Percentiles rank a stretch among this genome's conserved stretches.
These are phyloP conservation scores for Elsinoe australis DNA, from an alignment of 2,329 filamentous ascomycete species.

Conservation along the genomic window DNA sequence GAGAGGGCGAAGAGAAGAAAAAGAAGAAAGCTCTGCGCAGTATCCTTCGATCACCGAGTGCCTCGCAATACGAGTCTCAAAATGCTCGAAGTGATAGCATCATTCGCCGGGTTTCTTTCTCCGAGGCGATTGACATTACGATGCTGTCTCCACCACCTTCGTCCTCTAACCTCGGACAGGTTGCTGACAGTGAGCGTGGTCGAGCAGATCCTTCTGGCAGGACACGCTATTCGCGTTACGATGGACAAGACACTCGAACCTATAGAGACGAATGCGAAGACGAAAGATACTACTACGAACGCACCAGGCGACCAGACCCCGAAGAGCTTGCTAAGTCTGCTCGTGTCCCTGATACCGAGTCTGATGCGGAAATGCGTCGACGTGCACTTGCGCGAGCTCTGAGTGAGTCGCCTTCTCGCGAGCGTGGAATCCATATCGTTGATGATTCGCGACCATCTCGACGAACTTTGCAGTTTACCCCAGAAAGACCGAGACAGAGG, in stretches of 20 bases:
- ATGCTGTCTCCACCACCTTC: slow-evolving; percentile 15
- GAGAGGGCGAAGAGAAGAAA: slow-evolving; percentile 8
- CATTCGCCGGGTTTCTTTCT: slow-evolving; percentile 13
- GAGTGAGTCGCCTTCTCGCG: slow-evolving; percentile 15
- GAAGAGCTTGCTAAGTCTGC: background rate
- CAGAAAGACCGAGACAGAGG: background rate
- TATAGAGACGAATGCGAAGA: background rate
- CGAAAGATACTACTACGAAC: slow-evolving; percentile 12
- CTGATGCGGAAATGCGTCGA: slow-evolving; percentile 2
- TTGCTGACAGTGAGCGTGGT: background rate
- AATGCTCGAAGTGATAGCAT: slow-evolving; percentile 11
- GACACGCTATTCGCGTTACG: background rate
- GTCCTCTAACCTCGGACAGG: slow-evolving; percentile 6
- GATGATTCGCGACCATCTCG: background rate
- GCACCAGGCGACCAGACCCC: slow-evolving; percentile 1
- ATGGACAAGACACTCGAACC: background rate
- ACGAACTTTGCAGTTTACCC: background rate
- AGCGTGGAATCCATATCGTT: slow-evolving; percentile 12
- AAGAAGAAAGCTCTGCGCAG: slow-evolving; percentile 8
- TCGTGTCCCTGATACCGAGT: background rate
- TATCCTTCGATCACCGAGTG: slow-evolving; percentile 11
- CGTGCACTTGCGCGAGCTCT: slow-evolving; percentile 14
- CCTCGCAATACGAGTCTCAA: background rate
- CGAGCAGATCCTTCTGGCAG: background rate
- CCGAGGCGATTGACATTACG: slow-evolving; percentile 13